Base-by-base conservation (phyloP, 106 monocot genomes). In the Chionographis japonica region DNA sequence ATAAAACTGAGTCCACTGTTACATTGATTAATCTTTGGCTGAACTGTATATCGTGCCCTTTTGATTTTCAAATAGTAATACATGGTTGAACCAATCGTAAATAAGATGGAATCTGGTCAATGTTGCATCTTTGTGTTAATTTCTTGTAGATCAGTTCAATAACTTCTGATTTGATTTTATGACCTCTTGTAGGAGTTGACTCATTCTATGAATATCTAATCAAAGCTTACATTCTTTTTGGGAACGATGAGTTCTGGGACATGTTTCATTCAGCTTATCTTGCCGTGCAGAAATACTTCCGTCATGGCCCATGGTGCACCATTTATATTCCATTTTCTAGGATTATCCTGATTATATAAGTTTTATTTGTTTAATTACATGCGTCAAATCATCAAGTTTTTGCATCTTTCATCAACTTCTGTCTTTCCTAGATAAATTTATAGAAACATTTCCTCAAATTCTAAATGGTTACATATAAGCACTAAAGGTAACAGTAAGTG, bases 201-300 rank as follows among this genome's bases (percentile, higher is more conserved):
- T 94, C 94, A 64, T 94, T 88, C 78, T 94, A 94, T 75, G 94
- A 94, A 72, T 94, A 94, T 81, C 62, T 94, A 60, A 62, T 94
- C 27, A 94, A 94, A 77, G 94, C 88, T 6, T 90, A 94, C 58
- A 81, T 94, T 72, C 85, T 94, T 69, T 90, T 94, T 74, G 94
- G 94, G 83, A 90, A 66, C 12, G 85, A 94, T 69, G 90, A 94
- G 60, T 85, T 72, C 15, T 94, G 94, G 94, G 75, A 83, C 63
- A 94, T 94, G 85, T 94, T 94, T 76, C 83, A 90, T 64, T 81
- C 88, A 4, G 87, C 90, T 62, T 94, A 94, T 83, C 43, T 94
- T 71, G 94, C 87, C 14, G 90, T 88, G 17, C 94, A 94, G 64
- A 90, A 72, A 74, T 94, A 94, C 65, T 94, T 94, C 51, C 84